A percentile compares a stretch with the other conserved stretches of the same genome.
Evolutionary conservation across 2,329 filamentous ascomycete genomes (phyloP).

Genomic region (Phoma sp.): DNA sequence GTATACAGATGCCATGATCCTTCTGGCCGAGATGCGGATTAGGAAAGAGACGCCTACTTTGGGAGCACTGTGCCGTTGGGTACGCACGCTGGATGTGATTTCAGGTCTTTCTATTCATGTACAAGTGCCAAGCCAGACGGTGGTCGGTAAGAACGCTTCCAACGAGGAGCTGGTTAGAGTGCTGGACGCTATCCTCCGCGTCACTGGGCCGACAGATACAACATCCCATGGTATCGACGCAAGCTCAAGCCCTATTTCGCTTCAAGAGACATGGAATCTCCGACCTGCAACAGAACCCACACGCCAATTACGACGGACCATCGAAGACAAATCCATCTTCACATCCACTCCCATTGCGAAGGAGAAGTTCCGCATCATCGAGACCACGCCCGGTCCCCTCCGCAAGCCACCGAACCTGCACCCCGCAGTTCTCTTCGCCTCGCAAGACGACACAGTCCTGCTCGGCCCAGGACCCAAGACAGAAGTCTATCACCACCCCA

Average conservation of each 20-base stretch:
- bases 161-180: constrained; percentile 62
- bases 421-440: constrained; percentile 68
- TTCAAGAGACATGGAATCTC: constrained; percentile 68
- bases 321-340: constrained; percentile 60
- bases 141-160: constrained; percentile 50
- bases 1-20: constrained; percentile 67
- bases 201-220: constrained; percentile 66
- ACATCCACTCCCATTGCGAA: constrained; percentile 36
- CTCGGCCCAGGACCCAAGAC: constrained; percentile 56
- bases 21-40: constrained; percentile 73
- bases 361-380: constrained; percentile 62
- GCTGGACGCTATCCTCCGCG: constrained; percentile 67
- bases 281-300: constrained; percentile 50
- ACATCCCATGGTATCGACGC: constrained; percentile 30
- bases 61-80: constrained; percentile 74
- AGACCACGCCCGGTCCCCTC: constrained; percentile 64
- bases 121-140: constrained; percentile 45
- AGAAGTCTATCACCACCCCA: constrained; percentile 65
- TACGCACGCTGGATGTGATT: constrained; percentile 72
- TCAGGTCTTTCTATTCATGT: constrained; percentile 67
- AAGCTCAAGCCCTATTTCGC: constrained; percentile 58
- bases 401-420: constrained; percentile 73
- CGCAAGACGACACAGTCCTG: constrained; percentile 62
- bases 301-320: constrained; percentile 60
- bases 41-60: constrained; percentile 69